Conservation (phyloP, 176 grass and related monocot genomes). For the Carex parvula region DNA sequence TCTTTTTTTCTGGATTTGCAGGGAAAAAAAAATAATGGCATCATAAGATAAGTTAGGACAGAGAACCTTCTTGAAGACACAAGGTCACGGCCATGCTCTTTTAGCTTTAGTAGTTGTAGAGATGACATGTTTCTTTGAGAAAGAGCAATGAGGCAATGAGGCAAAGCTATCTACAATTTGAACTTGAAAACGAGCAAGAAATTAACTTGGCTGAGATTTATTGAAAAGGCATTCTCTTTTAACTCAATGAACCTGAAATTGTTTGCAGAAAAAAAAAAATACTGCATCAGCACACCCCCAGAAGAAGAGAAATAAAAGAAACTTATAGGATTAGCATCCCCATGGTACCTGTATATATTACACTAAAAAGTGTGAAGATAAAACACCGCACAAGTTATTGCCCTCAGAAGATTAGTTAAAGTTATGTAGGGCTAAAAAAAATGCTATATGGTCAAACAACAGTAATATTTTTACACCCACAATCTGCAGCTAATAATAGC, state of each 20-base stretch:
- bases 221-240: not conserved
- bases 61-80: slow-evolving; percentile 59
- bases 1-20: not conserved
- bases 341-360: not conserved
- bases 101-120: slow-evolving; percentile 80
- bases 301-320: not conserved
- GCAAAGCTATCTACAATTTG: not conserved
- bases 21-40: not conserved
- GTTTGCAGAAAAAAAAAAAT: not conserved
- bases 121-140: slow-evolving; percentile 55
- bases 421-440: not conserved
- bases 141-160: slow-evolving; percentile 8
- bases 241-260: slow-evolving; percentile 18
- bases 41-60: not conserved
- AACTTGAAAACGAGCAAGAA: not conserved
- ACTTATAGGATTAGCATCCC: not conserved
- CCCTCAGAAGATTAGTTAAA: not conserved
- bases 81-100: slow-evolving; percentile 62
- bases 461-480: not conserved
- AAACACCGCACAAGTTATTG: not conserved
- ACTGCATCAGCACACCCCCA: not conserved
- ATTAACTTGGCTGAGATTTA: not conserved
- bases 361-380: not conserved
- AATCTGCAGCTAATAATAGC: not conserved
- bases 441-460: not conserved